Evolutionary conservation across 1,284 basidiomycete genomes (phyloP).

Genomic region (Phylloboletellus chloephorus): DNA sequence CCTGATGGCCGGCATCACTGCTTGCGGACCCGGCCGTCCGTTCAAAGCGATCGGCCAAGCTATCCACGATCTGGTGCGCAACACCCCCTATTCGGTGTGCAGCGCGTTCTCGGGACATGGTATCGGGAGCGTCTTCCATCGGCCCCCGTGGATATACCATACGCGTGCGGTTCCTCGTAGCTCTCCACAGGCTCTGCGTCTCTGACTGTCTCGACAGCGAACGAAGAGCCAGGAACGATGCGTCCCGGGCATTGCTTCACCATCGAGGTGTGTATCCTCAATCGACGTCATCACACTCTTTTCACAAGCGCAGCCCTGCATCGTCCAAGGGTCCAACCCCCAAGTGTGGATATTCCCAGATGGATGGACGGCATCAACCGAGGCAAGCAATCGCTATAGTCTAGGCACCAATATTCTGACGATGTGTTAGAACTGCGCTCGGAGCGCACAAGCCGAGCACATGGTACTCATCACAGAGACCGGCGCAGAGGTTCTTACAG

Average conservation of each 20-base stretch:
- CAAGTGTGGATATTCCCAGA: slow-evolving; percentile 76
- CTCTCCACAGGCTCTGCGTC: slow-evolving; percentile 20
- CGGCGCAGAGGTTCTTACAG: slow-evolving; percentile 63
- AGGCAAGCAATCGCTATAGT: slow-evolving; percentile 41
- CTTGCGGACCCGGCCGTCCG: slow-evolving; percentile 71
- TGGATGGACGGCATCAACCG: slow-evolving; percentile 83
- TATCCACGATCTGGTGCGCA: slow-evolving; percentile 55
- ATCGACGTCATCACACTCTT: background rate
- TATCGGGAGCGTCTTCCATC: slow-evolving; percentile 81
- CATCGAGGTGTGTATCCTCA: slow-evolving; percentile 56
- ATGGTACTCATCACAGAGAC: slow-evolving; percentile 77
- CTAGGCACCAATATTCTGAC: background rate
- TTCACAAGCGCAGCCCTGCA: slow-evolving; percentile 50
- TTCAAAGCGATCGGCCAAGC: slow-evolving; percentile 73
- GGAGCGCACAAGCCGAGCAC: slow-evolving; percentile 83
- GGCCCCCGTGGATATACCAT: slow-evolving; percentile 82
- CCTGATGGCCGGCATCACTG: slow-evolving; percentile 65
- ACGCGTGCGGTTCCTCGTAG: slow-evolving; percentile 36
- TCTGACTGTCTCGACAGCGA: slow-evolving; percentile 43
- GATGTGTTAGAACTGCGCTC: slow-evolving; percentile 46
- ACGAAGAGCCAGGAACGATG: slow-evolving; percentile 78
- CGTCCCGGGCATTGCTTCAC: slow-evolving; percentile 82
- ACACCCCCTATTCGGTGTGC: slow-evolving; percentile 58
- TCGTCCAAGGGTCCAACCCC: slow-evolving; percentile 70
- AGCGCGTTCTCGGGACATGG: slow-evolving; percentile 81